A percentile compares a stretch with the other conserved stretches of the same genome.
Conservation (phyloP, 139 green algal species). For the Auxenochlorella pyrenoidosa region DNA sequence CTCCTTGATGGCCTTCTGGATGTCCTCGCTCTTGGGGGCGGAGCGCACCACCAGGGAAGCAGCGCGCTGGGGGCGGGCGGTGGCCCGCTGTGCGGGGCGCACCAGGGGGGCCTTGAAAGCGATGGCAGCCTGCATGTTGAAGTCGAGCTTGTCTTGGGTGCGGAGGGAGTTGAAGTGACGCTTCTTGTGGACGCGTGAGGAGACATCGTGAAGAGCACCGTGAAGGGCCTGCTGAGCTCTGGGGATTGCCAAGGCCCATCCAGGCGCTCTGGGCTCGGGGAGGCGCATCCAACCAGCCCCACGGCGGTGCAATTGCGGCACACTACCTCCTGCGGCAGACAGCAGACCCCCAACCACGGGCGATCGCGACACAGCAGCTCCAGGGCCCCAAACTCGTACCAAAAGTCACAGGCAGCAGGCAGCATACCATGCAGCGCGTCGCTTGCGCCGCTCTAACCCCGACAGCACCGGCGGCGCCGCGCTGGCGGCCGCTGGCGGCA, state of each 20-base stretch:
- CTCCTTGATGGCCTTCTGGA: slow-evolving; percentile 48
- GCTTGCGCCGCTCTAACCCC: background rate
- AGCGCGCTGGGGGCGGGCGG: background rate
- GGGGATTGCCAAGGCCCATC: no score
- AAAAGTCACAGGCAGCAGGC: background rate
- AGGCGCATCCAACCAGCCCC: no score
- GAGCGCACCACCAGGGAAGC: slow-evolving; percentile 9
- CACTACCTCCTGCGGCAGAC: background rate
- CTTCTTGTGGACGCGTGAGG: background rate
- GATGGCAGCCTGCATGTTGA: slow-evolving; percentile 4
- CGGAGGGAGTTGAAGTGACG: background rate
- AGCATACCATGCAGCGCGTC: slow-evolving; percentile 1
- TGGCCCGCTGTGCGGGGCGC: background rate
- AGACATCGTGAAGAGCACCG: background rate
- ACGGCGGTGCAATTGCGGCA: no score
- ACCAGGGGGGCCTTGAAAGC: background rate
- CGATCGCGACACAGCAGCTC: background rate
- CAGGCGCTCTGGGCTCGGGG: no score
- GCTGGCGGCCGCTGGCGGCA: background rate
- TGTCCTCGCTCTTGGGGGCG: slow-evolving; percentile 36
- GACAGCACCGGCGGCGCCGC: background rate
- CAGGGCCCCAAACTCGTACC: background rate
- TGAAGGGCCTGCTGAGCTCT: background rate
- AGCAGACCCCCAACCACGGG: background rate
- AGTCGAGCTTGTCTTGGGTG: background rate